phyloP scores from a whole-genome alignment of 1,284 basidiomycete genomes.

The Rhodotorula glutinis region DNA sequence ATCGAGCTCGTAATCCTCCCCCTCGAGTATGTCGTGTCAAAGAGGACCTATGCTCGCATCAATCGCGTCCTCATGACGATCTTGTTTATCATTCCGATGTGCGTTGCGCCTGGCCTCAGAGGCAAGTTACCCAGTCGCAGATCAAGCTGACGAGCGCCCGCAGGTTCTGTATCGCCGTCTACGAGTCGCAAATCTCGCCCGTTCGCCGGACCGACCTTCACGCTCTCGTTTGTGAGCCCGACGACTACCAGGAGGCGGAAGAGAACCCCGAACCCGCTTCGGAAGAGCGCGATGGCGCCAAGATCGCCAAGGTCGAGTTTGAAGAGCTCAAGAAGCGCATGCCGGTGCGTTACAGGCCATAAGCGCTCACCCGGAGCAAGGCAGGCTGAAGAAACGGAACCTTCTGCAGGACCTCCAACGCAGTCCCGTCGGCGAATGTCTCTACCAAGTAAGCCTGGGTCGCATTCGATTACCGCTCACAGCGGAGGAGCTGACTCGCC shows the following conservation, averaged over 20 bases:
- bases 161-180: slow-evolving; percentile 63
- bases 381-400: not conserved
- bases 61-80: slow-evolving; percentile 73
- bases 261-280: slow-evolving; percentile 51
- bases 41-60: slow-evolving; percentile 62
- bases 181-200: slow-evolving; percentile 58
- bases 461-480: too few relatives aligned
- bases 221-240: slow-evolving; percentile 31
- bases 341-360: slow-evolving; percentile 57
- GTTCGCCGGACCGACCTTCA: slow-evolving; percentile 11
- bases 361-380: too few relatives aligned
- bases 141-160: not conserved
- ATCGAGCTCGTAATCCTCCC: slow-evolving; percentile 41
- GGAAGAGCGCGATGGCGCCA: slow-evolving; percentile 55
- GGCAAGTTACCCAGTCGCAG: slow-evolving; percentile 46
- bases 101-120: too few relatives aligned
- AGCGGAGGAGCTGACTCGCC: not conserved
- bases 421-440: slow-evolving; percentile 20
- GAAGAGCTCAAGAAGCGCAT: slow-evolving; percentile 69
- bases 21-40: slow-evolving; percentile 38
- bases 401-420: not conserved
- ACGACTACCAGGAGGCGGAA: slow-evolving; percentile 33
- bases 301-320: slow-evolving; percentile 73
- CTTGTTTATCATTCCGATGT: slow-evolving; percentile 75
- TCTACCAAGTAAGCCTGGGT: slow-evolving; percentile 20